phyloP scores from a whole-genome alignment of 2,329 filamentous ascomycete species.

The Onygenales sp. region DNA sequence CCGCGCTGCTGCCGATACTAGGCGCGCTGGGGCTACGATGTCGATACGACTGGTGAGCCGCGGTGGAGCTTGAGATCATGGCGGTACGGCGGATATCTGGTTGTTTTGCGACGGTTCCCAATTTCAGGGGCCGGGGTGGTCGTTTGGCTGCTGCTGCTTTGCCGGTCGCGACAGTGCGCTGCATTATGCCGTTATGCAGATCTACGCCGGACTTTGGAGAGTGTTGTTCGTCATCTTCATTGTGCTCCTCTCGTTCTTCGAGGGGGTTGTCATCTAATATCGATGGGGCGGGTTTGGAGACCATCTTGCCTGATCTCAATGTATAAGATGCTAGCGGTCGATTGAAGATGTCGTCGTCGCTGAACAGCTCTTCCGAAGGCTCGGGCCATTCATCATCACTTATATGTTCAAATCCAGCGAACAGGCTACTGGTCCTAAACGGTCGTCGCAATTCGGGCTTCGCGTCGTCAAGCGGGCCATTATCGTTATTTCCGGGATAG shows the following conservation, averaged over 20 bases:
- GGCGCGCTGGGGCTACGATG: conserved; percentile 38
- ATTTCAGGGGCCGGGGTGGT: conserved; percentile 29
- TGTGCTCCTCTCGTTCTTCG: conserved; percentile 29
- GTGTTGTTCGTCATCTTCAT: conserved; percentile 23
- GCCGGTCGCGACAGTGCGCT: conserved; percentile 7
- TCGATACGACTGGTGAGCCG: conserved; percentile 55
- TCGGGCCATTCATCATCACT: conserved; percentile 37
- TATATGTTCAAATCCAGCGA: conserved; percentile 68
- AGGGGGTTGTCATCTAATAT: conserved; percentile 24
- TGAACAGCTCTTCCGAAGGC: conserved; percentile 25
- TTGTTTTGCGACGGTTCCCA: conserved; percentile 36
- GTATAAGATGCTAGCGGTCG: conserved; percentile 36
- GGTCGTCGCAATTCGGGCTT: conserved; percentile 57
- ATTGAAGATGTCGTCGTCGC: conserved; percentile 36
- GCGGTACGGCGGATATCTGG: conserved; percentile 66
- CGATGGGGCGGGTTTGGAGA: conserved; percentile 24
- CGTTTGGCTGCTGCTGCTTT: conserved; percentile 10
- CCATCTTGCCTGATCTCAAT: conserved; percentile 32
- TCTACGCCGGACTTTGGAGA: conserved; percentile 2
- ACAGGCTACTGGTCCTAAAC: conserved; percentile 72
- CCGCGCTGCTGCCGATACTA: conserved; percentile 31
- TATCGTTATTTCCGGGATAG: conserved; percentile 73
- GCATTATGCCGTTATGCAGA: not conserved
- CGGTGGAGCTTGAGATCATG: conserved; percentile 70
- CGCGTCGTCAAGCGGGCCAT: conserved; percentile 50